Evolutionary conservation across 1,284 basidiomycete genomes (phyloP).

Genomic region (Takashimella koratensis): DNA sequence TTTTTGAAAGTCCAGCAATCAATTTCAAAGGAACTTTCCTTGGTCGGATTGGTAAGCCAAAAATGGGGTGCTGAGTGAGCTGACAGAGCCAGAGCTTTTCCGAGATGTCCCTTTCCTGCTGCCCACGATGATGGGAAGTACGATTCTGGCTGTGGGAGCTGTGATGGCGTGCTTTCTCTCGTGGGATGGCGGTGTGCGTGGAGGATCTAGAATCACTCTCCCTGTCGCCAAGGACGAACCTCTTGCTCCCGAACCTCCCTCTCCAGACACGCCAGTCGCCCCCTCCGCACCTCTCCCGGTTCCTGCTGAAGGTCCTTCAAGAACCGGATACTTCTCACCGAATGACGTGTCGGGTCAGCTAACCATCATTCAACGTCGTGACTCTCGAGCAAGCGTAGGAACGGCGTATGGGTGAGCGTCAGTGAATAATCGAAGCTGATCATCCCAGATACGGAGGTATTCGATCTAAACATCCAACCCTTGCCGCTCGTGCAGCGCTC

Average conservation of each 20-base stretch:
- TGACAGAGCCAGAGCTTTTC: slow-evolving; percentile 54
- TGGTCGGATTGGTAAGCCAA: slow-evolving; percentile 51
- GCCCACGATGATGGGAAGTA: slow-evolving; percentile 73
- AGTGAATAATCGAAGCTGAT: slow-evolving; percentile 19
- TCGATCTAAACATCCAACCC: slow-evolving; percentile 48
- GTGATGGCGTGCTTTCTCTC: slow-evolving; percentile 83
- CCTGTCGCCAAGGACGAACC: slow-evolving; percentile 63
- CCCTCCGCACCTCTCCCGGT: background rate
- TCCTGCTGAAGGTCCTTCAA: background rate
- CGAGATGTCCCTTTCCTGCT: slow-evolving; percentile 84
- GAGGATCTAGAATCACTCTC: slow-evolving; percentile 71
- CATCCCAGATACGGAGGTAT: slow-evolving; percentile 44
- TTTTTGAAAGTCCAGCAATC: slow-evolving; percentile 76
- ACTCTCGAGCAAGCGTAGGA: slow-evolving; percentile 42
- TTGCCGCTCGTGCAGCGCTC: slow-evolving; percentile 45
- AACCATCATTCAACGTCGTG: slow-evolving; percentile 9
- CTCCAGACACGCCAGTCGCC: background rate
- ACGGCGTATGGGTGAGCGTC: slow-evolving; percentile 41
- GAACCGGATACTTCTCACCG: background rate
- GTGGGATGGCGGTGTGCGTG: slow-evolving; percentile 80
- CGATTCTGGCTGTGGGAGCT: slow-evolving; percentile 71
- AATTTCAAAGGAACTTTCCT: slow-evolving; percentile 76
- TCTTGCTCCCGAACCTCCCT: slow-evolving; percentile 12
- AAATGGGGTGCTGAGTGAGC: background rate
- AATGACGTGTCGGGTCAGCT: background rate